These are phyloP conservation scores for Sclerotiophoma versabilis DNA, from an alignment of 2,329 filamentous ascomycete genomes.

Conservation along the genomic window DNA sequence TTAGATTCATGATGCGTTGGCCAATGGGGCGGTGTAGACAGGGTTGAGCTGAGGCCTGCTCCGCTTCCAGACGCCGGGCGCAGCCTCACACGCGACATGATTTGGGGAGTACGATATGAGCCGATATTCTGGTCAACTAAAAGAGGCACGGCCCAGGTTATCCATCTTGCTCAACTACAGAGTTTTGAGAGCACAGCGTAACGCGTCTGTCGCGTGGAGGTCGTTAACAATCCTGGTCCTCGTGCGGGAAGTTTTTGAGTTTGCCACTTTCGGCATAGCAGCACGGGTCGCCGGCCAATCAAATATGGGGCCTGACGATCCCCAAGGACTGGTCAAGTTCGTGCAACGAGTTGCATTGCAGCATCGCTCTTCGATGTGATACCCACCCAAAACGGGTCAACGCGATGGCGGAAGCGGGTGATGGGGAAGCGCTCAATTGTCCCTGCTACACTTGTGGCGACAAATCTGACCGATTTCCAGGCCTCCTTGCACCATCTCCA, in stretches of 20 bases:
- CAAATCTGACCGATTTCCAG: conserved; percentile 15
- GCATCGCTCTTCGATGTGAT: conserved; percentile 26
- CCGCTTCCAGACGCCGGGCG: conserved; percentile 29
- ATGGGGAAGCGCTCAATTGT: conserved; percentile 18
- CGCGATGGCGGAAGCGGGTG: conserved; percentile 21
- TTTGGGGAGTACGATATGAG: conserved; percentile 35
- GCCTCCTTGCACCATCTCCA: conserved; percentile 5
- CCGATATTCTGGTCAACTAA: conserved; percentile 25
- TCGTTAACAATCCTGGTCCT: conserved; percentile 16
- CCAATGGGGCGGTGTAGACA: conserved; percentile 34
- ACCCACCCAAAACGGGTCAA: conserved; percentile 15
- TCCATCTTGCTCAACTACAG: conserved; percentile 15
- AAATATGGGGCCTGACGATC: conserved; percentile 14
- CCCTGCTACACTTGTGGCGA: conserved; percentile 24
- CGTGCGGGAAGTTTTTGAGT: conserved; percentile 10
- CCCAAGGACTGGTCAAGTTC: conserved; percentile 17
- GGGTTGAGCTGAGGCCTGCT: conserved; percentile 25
- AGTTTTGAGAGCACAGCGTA: conserved; percentile 11
- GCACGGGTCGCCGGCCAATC: conserved; percentile 25
- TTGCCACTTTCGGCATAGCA: conserved; percentile 29
- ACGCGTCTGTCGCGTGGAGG: conserved; percentile 33
- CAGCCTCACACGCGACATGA: conserved; percentile 30
- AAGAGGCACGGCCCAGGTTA: conserved; percentile 24
- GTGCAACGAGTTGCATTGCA: conserved; percentile 31
- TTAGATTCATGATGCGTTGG: conserved; percentile 20